Evolutionary conservation across 1,284 basidiomycete species (phyloP).

Genomic region (Salmacisia buchloeana): DNA sequence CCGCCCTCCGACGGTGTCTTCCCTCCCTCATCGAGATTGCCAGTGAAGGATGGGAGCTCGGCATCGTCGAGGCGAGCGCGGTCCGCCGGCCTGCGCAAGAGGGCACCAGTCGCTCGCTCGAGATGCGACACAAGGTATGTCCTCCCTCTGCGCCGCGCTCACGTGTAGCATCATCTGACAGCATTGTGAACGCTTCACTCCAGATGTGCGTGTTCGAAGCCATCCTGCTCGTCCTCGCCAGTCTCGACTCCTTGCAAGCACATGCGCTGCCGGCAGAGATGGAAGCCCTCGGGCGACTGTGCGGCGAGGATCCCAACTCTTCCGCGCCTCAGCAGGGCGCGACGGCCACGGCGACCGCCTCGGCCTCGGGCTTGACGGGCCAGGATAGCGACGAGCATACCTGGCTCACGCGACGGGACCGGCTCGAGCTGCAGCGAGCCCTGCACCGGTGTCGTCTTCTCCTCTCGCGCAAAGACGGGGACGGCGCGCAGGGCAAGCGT

Average conservation of each 20-base stretch:
- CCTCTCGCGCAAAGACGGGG: no score
- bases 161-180: background rate
- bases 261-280: background rate
- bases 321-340: background rate
- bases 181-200: background rate
- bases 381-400: background rate
- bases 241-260: background rate
- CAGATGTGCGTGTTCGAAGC: slow-evolving; percentile 6
- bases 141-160: background rate
- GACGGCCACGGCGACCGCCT: background rate
- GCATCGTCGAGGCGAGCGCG: slow-evolving; percentile 1
- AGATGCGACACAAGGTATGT: background rate
- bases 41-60: slow-evolving; percentile 5
- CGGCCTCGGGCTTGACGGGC: no score
- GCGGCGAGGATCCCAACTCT: background rate
- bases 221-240: background rate
- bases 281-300: background rate
- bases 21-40: background rate
- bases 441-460: background rate
- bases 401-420: background rate
- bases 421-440: background rate
- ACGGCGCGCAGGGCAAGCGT: no score
- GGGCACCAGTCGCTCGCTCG: background rate
- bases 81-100: background rate
- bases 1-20: background rate